Evolutionary conservation across 2,329 filamentous ascomycete genomes (phyloP), one percentile per base, ranked within the genome.

Genomic region (Xylaria sp.): DNA sequence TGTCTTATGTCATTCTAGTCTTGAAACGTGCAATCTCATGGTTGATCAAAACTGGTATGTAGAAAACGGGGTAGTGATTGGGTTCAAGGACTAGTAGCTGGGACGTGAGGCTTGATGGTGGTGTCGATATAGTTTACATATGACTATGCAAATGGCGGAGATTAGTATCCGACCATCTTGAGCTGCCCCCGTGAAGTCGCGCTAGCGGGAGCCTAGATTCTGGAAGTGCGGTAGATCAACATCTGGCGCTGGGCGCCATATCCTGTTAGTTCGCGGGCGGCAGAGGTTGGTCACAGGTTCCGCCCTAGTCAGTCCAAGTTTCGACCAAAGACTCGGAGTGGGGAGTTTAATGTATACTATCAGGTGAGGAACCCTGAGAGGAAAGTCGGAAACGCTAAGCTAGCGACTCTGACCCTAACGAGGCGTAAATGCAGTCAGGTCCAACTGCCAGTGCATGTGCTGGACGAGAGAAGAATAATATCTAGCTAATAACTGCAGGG

Each of bases 341-440:
- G 41, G 23, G 29, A 37, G 41, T 27, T 55, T 46, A n/a, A n/a
- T n/a, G n/a, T n/a, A n/a, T n/a, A n/a, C n/a, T n/a, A 55, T 48
- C 41, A 31, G 6, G 19, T 21, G 27, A 25, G 33, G 29, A 29
- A 49, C 47, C 19, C 31, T 40, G 37, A 40, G 19, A 9, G 37
- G 3, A 40, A 40, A 40, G 11, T 33, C 6, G 29, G 6, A 6
- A 11, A 11, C 11, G 29, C 29, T 11, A 33, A 19, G 17, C 40
- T 25, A 23, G 17, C 4, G 23, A 10, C 6, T 23, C 11, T 33
- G 6, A 19, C 10, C 25, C n/a, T 19, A 29, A 33, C 10, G 33
- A 25, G 5, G 19, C 7, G 13, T 33, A 17, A 38, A 38, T 38
- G 47, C 8, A 17, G 47, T 51, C 38, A 51, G 47, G 38, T 31